Evolutionary conservation across 2,329 filamentous ascomycete species (phyloP), one percentile per base, ranked within the genome.

Genomic region (Metarhizium guizhouense): DNA sequence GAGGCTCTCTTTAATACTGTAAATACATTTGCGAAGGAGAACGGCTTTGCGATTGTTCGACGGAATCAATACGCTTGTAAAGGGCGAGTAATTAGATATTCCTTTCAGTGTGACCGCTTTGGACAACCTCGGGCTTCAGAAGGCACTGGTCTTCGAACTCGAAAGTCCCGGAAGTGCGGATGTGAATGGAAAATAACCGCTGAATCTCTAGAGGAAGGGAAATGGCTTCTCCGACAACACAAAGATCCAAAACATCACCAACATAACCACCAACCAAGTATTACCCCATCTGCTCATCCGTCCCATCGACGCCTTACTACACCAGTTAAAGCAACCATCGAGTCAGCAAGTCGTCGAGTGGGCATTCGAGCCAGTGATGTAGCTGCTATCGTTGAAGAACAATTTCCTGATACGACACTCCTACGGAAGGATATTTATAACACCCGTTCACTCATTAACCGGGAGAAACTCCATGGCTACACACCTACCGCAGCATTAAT

Each of bases 341-440:
- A 58, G 34, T 56, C 47, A 34, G 52, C 42, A 55, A 60, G 56
- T 54, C 56, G 56, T 53, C 43, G 56, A 25, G 56, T 56, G 11
- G 56, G 56, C 5, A 56, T 60, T 25, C 54, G 56, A 25, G 58
- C 57, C 6, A 57, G 58, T 11, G 55, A 60, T 49, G 51, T 61
- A 13, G 52, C 54, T 3, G 56, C 49, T 53, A 43, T 61, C 1
- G 51, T 61, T 45, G 4, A 59, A 38, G 58, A 59, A 30, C 36
- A 60, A 36, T 36, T 55, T 30, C 54, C 55, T 36, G 54, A 57
- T 4, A 54, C 55, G 10, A 11, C 13, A 36, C 54, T 56, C n/a
- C 58, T 54, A n/a, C 51, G 52, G 34, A 59, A 43, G 50, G 55
- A 59, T 47, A 59, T 60, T 43, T 62, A 61, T 18, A 61, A 62